Conservation (phyloP, 257 asterid genomes). For the Gynochthodes officinalis region DNA sequence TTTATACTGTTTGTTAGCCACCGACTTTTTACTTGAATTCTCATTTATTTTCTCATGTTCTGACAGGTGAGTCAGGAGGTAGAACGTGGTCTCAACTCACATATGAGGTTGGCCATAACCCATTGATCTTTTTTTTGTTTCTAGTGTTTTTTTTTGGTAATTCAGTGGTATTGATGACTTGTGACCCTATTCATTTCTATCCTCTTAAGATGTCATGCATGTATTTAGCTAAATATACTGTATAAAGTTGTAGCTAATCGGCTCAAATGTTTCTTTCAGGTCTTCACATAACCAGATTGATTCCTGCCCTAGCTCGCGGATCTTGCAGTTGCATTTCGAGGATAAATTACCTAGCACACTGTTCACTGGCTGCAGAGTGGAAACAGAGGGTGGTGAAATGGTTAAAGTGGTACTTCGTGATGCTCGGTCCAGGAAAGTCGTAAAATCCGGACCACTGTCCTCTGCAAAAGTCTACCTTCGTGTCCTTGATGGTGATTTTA, state of each 20-base stretch:
- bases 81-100: conserved; percentile 33
- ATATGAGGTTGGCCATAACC: conserved; percentile 38
- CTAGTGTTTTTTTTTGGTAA: background rate
- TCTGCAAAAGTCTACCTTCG: conserved; percentile 43
- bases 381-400: conserved; percentile 28
- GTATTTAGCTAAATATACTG: background rate
- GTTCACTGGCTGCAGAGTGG: conserved; percentile 56
- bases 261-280: conserved; percentile 21
- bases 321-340: conserved; percentile 48
- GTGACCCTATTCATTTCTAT: background rate
- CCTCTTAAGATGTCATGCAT: background rate
- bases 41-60: conserved; percentile 12
- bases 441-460: conserved; percentile 59
- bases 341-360: conserved; percentile 41
- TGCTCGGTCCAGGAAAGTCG: conserved; percentile 28
- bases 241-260: background rate
- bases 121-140: background rate
- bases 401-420: conserved; percentile 48
- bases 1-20: background rate
- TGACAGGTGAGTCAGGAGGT: conserved; percentile 67
- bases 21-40: background rate
- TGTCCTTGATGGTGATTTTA: conserved; percentile 83
- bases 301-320: conserved; percentile 31
- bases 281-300: conserved; percentile 33
- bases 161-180: background rate